Base-by-base conservation (phyloP, 768 basidiomycete genomes). In the Grammothele lineata region DNA sequence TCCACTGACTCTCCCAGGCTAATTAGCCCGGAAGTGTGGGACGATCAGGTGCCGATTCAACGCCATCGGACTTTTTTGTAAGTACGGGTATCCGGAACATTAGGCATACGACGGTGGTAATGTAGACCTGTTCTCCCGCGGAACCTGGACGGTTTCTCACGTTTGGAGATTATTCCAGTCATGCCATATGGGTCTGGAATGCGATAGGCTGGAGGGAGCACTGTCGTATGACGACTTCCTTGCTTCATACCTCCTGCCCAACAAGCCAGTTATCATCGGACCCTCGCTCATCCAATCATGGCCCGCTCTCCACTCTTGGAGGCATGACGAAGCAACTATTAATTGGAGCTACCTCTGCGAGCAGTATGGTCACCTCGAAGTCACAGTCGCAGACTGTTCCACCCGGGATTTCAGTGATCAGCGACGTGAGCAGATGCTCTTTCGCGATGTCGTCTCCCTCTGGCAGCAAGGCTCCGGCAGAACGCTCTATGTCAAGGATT, bases 401-500 rank as follows among this genome's bases (percentile, higher is more conserved):
- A 57, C 50, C 2, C 47, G 47, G 33, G 58, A 60, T 4, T 58
- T 57, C 45, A 59, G 58, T 32, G 60, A 63, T 46, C 57, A 58
- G 34, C 55, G 51, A 32, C 57, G 59, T 18, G 39, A 54, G 25
- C 24, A 37, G 4, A 50, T 52, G 40, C 37, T 34, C 27, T 56
- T 63, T 40, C 43, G 45, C 22, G 51, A 58, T 12, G 56, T 63
- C n/a, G 54, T 58, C 30, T 18, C 39, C 9, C 36, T 53, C 17
- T 63, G 62, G 62, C 23, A 53, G 30, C 9, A 25, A 3, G 54
- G 57, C 18, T 15, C 40, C 33, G 58, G 57, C 15, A 43, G 47
- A 25, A 23, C 47, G 26, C 49, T 61, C 10, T 63, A 63, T 33
- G 62, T 58, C 40, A 63, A 63, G 40, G 62, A 63, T 44, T 63